A percentile compares a stretch with the other conserved stretches of the same genome.
These are phyloP conservation scores for Solanum gandarillasii DNA, from an alignment of 257 asterid genomes.

Conservation along the genomic window DNA sequence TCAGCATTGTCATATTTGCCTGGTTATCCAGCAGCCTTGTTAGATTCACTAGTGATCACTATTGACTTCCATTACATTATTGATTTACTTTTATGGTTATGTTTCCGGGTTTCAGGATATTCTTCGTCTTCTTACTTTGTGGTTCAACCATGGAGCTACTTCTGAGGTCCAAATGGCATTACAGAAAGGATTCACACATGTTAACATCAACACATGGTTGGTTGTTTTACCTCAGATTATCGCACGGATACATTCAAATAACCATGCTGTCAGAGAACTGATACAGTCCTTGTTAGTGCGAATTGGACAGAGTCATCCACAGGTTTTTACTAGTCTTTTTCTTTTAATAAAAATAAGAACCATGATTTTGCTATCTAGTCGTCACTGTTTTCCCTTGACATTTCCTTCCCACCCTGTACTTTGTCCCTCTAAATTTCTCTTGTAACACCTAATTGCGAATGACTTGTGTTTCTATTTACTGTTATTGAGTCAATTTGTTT, in stretches of 20 bases:
- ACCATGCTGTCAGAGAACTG: conserved; percentile 86
- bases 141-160: conserved; percentile 99
- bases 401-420: neutral
- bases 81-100: neutral
- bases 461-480: neutral
- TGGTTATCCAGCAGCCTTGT: neutral
- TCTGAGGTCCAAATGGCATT: conserved; percentile 93
- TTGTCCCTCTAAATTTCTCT: neutral
- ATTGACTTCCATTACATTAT: neutral
- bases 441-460: neutral
- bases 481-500: neutral
- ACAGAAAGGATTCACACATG: conserved; percentile 88
- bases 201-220: conserved; percentile 97
- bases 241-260: conserved; percentile 98
- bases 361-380: neutral
- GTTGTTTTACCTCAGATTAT: conserved; percentile 98
- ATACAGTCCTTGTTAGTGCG: conserved; percentile 91
- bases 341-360: neutral
- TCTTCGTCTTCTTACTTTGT: conserved; percentile 93
- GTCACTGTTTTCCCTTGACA: neutral
- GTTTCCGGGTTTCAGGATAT: conserved; percentile 61
- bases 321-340: conserved; percentile 35
- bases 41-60: neutral
- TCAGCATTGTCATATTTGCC: neutral
- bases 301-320: conserved; percentile 97